Evolutionary conservation across 345 rosid genomes (phyloP).

Genomic region (Boechera divaricarpa): DNA sequence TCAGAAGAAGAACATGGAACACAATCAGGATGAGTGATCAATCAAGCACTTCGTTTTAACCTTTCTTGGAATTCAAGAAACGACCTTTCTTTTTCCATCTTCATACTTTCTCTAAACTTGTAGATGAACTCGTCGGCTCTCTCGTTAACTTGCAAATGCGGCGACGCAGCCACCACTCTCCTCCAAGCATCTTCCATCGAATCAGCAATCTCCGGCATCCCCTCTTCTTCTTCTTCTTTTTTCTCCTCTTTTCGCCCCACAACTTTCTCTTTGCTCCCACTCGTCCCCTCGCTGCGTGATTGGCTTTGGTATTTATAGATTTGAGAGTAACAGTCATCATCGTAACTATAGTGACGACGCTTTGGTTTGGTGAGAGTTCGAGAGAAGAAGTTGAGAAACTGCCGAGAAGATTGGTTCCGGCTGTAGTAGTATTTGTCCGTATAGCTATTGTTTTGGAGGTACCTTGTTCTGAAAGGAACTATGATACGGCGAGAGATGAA

Average conservation of each 20-base stretch:
- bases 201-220: conserved; percentile 45
- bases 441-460: conserved; percentile 43
- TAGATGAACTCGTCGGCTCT: conserved; percentile 85
- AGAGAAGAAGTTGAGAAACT: conserved; percentile 46
- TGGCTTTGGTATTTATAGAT: conserved; percentile 41
- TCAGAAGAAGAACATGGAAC: background rate
- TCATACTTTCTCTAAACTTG: conserved; percentile 67
- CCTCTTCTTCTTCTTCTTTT: conserved; percentile 37
- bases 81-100: conserved; percentile 68
- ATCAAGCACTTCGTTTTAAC: conserved; percentile 63
- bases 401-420: conserved; percentile 21
- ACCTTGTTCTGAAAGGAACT: conserved; percentile 54
- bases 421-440: conserved; percentile 28
- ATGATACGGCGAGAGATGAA: conserved; percentile 56
- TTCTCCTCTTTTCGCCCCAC: conserved; percentile 18
- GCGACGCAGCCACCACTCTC: conserved; percentile 72
- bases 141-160: conserved; percentile 78
- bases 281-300: conserved; percentile 29
- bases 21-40: background rate
- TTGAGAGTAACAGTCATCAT: conserved; percentile 42
- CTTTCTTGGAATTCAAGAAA: conserved; percentile 69
- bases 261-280: conserved; percentile 32
- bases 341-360: conserved; percentile 23
- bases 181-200: conserved; percentile 86
- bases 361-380: conserved; percentile 28